Base-by-base conservation (phyloP, 2,329 filamentous ascomycete species). In the Alternaria tenuissima region DNA sequence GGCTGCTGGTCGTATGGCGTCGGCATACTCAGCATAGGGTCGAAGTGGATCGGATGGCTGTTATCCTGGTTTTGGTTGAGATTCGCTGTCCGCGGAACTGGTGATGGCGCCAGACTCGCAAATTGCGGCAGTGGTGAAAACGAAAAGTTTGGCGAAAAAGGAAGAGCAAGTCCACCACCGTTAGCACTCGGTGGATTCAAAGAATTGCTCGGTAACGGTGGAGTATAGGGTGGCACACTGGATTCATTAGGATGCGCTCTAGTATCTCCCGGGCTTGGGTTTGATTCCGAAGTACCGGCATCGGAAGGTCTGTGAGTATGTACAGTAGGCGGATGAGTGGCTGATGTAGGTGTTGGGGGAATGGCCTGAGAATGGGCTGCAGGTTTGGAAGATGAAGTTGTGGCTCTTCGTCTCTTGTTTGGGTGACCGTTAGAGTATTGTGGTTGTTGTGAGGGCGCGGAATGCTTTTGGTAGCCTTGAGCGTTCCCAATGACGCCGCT, bases 121-220 rank as follows among this genome's bases (percentile, higher is more conserved):
- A 77, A 70, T 44, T 74, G 74, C 18, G 74, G 74, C n/a, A 77
- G 64, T 39, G 69, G 68, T 28, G 74, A 74, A 61, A 77, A 75
- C 8, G 72, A 72, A 61, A 82, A 82, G 55, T 77, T 78, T 8
- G 81, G 80, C 8, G 80, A 81, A 58, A 81, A 80, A 4, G 76
- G 74, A 43, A 79, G 72, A 43, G 74, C 62, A 30, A 71, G 68
- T 28, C 66, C 65, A 44, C 62, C 60, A 16, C 60, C 64, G 42
- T 70, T 71, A 47, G 60, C 44, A 52, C 53, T 69, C 46, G 65
- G 63, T 22, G 60, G 52, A 22, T 65, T 67, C 32, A 70, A 41
- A 7, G 62, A 52, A 48, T 55, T 62, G 44, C 63, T 66, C 24
- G 67, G 66, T 20, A 69, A 62, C 22, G 73, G 72, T 54, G 75